phyloP scores from a whole-genome alignment of 306 rosid species.

The Pterocarpus santalinus region DNA sequence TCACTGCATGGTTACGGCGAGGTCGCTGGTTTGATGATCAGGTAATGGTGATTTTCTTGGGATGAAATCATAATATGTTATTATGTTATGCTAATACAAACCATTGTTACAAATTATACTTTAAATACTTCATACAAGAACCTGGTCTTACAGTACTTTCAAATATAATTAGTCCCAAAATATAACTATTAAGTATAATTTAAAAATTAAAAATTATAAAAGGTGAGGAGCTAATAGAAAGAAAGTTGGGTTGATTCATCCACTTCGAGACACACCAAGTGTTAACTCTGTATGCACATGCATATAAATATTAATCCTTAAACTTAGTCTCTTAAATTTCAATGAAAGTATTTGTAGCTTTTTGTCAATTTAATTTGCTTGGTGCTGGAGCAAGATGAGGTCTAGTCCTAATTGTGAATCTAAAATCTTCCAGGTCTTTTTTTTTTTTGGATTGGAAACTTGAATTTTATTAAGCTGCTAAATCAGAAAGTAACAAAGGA shows the following conservation, averaged over 20 bases:
- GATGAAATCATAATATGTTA: slow-evolving; percentile 1
- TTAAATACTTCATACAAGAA: not conserved
- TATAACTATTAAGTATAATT: not conserved
- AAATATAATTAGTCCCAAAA: slow-evolving; percentile 7
- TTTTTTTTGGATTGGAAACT: too few relatives aligned
- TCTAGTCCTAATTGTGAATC: not conserved
- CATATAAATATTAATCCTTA: not conserved
- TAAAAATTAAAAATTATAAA: not conserved
- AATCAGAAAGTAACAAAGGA: too few relatives aligned
- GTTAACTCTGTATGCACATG: not conserved
- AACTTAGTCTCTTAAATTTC: not conserved
- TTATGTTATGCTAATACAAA: not conserved
- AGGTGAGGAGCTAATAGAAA: not conserved
- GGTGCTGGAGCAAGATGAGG: too few relatives aligned
- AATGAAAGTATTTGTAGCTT: too few relatives aligned
- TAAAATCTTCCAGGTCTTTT: not conserved
- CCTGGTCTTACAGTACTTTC: not conserved
- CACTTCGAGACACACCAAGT: too few relatives aligned
- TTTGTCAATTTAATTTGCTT: too few relatives aligned
- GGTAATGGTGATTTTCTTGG: slow-evolving; percentile 52
- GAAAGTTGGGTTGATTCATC: not conserved
- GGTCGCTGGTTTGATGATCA: slow-evolving; percentile 96
- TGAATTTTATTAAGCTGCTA: too few relatives aligned
- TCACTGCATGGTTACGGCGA: slow-evolving; percentile 90
- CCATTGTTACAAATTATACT: not conserved